Evolutionary conservation across 768 basidiomycete species (phyloP), one percentile per base, ranked within the genome.

Genomic region (Mycena galopus): DNA sequence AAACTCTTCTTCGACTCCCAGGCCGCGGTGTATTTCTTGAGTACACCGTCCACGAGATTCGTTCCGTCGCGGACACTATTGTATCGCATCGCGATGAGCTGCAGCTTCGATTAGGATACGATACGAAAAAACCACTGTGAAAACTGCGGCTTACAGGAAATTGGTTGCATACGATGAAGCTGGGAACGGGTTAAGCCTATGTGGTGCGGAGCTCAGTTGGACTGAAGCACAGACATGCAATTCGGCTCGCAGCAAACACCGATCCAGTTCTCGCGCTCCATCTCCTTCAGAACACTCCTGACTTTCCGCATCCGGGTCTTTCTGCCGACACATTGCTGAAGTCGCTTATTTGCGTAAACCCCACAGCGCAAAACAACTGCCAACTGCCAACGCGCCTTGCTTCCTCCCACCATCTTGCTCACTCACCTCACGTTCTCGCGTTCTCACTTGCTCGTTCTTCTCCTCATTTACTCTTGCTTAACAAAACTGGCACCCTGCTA

Each of bases 181-280:
- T 73, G 7, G n/a, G 16, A 19, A 56, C 17, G 10, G 10, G 10
- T 35, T 65, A 25, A 69, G 68, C 19, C 32, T 29, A 29, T n/a
- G 25, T n/a, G n/a, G n/a, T n/a, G n/a, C n/a, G n/a, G 4, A 14
- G 12, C 3, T 16, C 0, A 47, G 27, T 25, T 32, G 14, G 35
- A 50, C n/a, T n/a, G n/a, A 27, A 42, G 27, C 21, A 73, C 67
- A 25, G 14, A 68, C 72, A 73, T 61, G 27, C 30, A n/a, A 51
- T 73, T 73, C 14, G 72, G 72, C 35, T 73, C 72, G 57, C 72
- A 73, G 39, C 72, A 73, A 10, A 73, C 72, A 4, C 72, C 72
- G 17, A 73, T 65, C 67, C 67, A 73, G 25, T 73, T 73, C 33
- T 62, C 67, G 56, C 57, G 56, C 29, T 73, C 72, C 72, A 73